Evolutionary conservation across 1,284 basidiomycete genomes (phyloP).

Genomic region (Trichosporon inkin): DNA sequence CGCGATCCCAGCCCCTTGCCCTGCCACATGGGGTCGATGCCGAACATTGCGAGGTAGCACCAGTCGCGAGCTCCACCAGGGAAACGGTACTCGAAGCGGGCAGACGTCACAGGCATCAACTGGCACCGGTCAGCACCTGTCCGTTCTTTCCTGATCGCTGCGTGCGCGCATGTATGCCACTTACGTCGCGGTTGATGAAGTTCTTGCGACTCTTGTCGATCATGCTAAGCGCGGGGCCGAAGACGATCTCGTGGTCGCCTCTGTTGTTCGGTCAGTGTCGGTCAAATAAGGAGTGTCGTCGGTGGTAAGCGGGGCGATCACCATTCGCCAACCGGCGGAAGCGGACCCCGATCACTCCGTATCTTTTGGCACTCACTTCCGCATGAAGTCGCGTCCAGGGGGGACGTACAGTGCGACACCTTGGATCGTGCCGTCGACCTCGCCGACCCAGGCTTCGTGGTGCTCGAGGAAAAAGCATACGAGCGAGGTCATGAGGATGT

Average conservation of each 20-base stretch:
- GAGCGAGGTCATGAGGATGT: constrained; percentile 1
- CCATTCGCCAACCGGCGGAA: neutral
- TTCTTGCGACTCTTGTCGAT: neutral
- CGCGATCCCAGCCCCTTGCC: constrained; percentile 11
- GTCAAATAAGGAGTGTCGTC: no score
- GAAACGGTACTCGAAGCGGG: constrained; percentile 1
- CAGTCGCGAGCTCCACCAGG: constrained; percentile 4
- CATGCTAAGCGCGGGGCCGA: constrained; percentile 3
- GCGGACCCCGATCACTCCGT: neutral
- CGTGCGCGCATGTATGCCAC: neutral
- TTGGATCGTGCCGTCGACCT: constrained; percentile 6
- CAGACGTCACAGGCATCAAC: constrained; percentile 5
- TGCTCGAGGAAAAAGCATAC: constrained; percentile 5
- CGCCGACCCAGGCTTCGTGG: constrained; percentile 6
- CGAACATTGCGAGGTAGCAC: constrained; percentile 10
- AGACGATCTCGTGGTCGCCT: constrained; percentile 6
- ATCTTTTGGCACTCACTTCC: constrained; percentile 10
- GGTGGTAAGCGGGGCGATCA: neutral
- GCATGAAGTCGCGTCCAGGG: constrained; percentile 9
- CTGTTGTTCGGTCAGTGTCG: neutral
- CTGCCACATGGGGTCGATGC: constrained; percentile 11
- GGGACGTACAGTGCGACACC: constrained; percentile 4
- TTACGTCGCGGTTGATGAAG: constrained; percentile 6
- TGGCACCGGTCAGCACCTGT: neutral
- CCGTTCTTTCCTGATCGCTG: neutral